Base-by-base conservation (phyloP, 2,329 filamentous ascomycete genomes). In the Fusarium albosuccineum region DNA sequence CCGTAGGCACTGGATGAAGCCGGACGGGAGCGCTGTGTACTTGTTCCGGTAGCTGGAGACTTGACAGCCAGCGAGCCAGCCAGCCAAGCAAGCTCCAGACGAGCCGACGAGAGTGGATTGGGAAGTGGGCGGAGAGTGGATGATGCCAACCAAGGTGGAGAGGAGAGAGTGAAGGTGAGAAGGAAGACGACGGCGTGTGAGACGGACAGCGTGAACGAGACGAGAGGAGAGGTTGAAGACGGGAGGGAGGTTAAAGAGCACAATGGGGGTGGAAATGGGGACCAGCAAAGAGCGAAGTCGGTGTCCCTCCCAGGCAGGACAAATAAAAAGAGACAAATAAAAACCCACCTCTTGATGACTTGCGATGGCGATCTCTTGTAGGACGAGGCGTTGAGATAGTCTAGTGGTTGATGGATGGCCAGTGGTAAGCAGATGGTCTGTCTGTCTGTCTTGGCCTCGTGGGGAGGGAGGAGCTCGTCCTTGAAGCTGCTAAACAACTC, bases 11-110 rank as follows among this genome's bases (percentile, higher is more conserved):
- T 33, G 29, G 27, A 30, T 48, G 16, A 30, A 17, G 36, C 22
- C 9, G 46, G 26, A 39, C 49, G 36, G 49, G 37, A 37, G 36
- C 29, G 26, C n/a, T 52, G 14, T 41, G 26, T 30, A 39, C 49
- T 52, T 52, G 49, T 52, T 41, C 49, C 37, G 36, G 33, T 16
- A 22, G 17, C 33, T 34, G 22, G 7, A 53, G 30, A 54, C 56
- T 52, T 37, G 10, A 46, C 22, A 22, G 22, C 22, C 22, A 22
- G 22, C 22, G 22, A 22, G 22, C 22, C 22, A 22, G 22, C 37
- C 40, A 56, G 53, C 59, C 41, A 63, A 59, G 39, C 48, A 62
- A 61, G 59, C 59, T 58, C 60, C 50, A 61, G 57, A 42, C 46
- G 41, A 64, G 45, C 48, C 37, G 37, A 36, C 52, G 41, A 45